These are phyloP conservation scores for Carnegiea gigantea DNA, from an alignment of 179 eudicot genomes.

Conservation along the genomic window DNA sequence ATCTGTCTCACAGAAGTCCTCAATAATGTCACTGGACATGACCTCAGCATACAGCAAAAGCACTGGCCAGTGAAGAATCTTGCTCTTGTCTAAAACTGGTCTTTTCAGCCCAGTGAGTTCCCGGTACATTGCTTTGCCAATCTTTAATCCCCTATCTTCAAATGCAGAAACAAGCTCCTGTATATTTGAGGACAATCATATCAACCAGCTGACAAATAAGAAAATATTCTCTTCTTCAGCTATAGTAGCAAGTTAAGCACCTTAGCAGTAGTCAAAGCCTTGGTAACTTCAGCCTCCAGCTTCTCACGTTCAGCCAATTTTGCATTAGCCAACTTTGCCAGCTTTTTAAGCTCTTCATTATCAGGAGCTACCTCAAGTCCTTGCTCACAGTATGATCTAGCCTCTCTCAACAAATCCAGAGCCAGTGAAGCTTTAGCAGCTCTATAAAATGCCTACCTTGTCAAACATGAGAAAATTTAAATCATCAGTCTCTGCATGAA, in stretches of 20 bases:
- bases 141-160: slow-evolving; percentile 60
- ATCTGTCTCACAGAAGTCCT: slow-evolving; percentile 97
- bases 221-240: slow-evolving; percentile 5
- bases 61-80: slow-evolving; percentile 95
- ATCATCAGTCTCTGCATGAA: slow-evolving; percentile 14
- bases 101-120: slow-evolving; percentile 79
- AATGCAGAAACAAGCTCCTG: slow-evolving; percentile 78
- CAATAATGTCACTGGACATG: slow-evolving; percentile 93
- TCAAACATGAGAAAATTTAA: slow-evolving; percentile 12
- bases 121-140: slow-evolving; percentile 75
- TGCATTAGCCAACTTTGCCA: slow-evolving; percentile 49
- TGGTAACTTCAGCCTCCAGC: slow-evolving; percentile 64
- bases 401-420: slow-evolving; percentile 65
- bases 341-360: slow-evolving; percentile 75
- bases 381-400: slow-evolving; percentile 61
- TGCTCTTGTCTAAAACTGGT: slow-evolving; percentile 71
- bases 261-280: slow-evolving; percentile 66
- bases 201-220: not conserved
- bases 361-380: slow-evolving; percentile 67
- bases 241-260: slow-evolving; percentile 35
- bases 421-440: slow-evolving; percentile 83
- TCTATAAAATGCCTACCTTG: slow-evolving; percentile 71
- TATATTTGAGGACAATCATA: slow-evolving; percentile 8
- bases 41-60: slow-evolving; percentile 84
- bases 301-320: slow-evolving; percentile 50